These are phyloP conservation scores for Fusarium piperis DNA, from an alignment of 2,329 filamentous ascomycete species.

Conservation along the genomic window DNA sequence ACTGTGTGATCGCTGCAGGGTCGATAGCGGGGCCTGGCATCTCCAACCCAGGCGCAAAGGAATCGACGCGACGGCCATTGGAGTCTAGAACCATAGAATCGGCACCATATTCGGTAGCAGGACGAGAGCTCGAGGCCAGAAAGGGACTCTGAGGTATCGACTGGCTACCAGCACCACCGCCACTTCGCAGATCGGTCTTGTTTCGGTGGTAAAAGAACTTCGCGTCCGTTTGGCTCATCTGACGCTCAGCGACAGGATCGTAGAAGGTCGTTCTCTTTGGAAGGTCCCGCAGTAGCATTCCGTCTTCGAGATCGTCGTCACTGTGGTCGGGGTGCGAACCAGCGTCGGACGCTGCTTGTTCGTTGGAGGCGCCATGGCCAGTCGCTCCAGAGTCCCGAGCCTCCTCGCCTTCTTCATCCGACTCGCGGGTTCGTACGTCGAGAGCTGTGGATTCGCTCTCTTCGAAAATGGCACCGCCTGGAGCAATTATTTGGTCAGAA, in stretches of 20 bases:
- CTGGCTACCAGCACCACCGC: slow-evolving; percentile 52
- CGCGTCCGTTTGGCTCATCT: slow-evolving; percentile 92
- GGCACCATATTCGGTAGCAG: slow-evolving; percentile 49
- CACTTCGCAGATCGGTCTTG: slow-evolving; percentile 67
- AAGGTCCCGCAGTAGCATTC: slow-evolving; percentile 69
- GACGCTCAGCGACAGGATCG: slow-evolving; percentile 91
- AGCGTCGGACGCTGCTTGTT: slow-evolving; percentile 32
- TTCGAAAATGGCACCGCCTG: slow-evolving; percentile 28
- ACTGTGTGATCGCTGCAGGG: slow-evolving; percentile 13
- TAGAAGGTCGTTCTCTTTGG: slow-evolving; percentile 85
- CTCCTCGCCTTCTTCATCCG: slow-evolving; percentile 46
- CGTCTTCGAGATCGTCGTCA: slow-evolving; percentile 55
- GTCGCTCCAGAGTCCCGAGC: slow-evolving; percentile 35
- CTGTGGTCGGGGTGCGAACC: slow-evolving; percentile 36
- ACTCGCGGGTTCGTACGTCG: slow-evolving; percentile 42
- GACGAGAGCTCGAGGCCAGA: slow-evolving; percentile 49
- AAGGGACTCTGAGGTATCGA: slow-evolving; percentile 59
- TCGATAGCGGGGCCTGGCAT: slow-evolving; percentile 32
- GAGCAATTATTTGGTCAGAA: slow-evolving; percentile 18
- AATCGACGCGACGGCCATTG: slow-evolving; percentile 36
- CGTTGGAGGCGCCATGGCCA: slow-evolving; percentile 36
- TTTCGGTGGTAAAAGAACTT: slow-evolving; percentile 96
- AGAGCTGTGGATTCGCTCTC: slow-evolving; percentile 37
- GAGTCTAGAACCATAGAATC: slow-evolving; percentile 48
- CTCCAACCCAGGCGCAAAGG: slow-evolving; percentile 52